A percentile compares a stretch with the other conserved stretches of the same genome.
These are phyloP conservation scores for Melaleuca alternifolia DNA, from an alignment of 345 rosid genomes.

Conservation along the genomic window DNA sequence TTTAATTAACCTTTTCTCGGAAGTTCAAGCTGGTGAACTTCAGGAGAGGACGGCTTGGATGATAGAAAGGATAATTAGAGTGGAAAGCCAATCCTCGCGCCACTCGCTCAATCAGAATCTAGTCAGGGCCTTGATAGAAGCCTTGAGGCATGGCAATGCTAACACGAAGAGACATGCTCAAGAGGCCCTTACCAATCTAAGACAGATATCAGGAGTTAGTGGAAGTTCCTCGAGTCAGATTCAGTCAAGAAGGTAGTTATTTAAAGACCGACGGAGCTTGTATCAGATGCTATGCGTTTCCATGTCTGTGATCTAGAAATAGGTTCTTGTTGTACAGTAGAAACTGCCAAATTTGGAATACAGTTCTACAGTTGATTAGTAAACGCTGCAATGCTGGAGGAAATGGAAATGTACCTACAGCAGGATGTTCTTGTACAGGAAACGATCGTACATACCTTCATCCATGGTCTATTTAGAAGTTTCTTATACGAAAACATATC, in stretches of 20 bases:
- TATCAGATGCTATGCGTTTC: neutral
- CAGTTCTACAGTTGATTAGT: neutral
- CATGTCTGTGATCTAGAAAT: neutral
- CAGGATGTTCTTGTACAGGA: neutral
- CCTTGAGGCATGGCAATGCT: slow-evolving; percentile 24
- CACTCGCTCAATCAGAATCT: slow-evolving; percentile 24
- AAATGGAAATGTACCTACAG: neutral
- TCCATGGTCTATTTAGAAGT: neutral
- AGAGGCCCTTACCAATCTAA: slow-evolving; percentile 33
- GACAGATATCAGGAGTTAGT: slow-evolving; percentile 20
- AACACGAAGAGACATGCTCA: slow-evolving; percentile 22
- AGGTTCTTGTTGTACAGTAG: neutral
- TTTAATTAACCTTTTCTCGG: slow-evolving; percentile 16
- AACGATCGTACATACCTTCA: neutral
- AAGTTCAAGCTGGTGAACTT: slow-evolving; percentile 23
- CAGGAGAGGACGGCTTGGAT: slow-evolving; percentile 30
- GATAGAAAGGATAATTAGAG: slow-evolving; percentile 21
- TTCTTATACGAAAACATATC: neutral
- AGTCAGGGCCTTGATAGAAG: slow-evolving; percentile 30
- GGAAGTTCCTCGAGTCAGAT: slow-evolving; percentile 15
- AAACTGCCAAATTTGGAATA: neutral
- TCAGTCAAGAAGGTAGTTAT: slow-evolving; percentile 8
- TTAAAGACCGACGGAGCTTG: neutral
- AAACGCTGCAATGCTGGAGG: neutral
- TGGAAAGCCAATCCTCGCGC: slow-evolving; percentile 15